Conservation (phyloP, 306 rosid species). For the Alnus rubra region DNA sequence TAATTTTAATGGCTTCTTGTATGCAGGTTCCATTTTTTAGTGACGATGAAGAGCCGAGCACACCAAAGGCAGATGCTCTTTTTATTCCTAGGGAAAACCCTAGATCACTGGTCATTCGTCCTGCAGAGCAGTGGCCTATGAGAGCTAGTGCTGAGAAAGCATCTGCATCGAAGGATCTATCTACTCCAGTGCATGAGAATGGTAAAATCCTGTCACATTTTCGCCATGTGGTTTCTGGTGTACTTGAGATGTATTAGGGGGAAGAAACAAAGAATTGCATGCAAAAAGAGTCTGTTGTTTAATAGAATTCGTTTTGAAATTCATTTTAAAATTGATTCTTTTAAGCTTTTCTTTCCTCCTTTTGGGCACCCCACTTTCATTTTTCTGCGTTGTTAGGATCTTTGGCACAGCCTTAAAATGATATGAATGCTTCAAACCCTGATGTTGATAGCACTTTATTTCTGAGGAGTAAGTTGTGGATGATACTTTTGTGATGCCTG, state of each 20-base stretch:
- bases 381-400: neutral
- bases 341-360: neutral
- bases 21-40: constrained; percentile 84
- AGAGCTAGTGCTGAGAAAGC: constrained; percentile 58
- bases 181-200: constrained; percentile 46
- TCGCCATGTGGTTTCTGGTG: neutral
- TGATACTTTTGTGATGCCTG: neutral
- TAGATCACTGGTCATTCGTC: constrained; percentile 88
- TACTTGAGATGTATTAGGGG: neutral
- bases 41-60: constrained; percentile 72
- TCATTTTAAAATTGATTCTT: neutral
- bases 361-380: neutral
- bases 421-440: neutral
- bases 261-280: neutral
- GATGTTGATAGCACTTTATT: neutral
- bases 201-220: constrained; percentile 46
- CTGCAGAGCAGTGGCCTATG: constrained; percentile 77
- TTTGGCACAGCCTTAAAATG: neutral
- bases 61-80: constrained; percentile 94
- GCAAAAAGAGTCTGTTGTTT: neutral
- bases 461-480: neutral
- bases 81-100: constrained; percentile 97
- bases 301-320: neutral
- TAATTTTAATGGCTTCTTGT: neutral
- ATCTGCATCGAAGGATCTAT: constrained; percentile 49